Percentiles rank a stretch among this genome's conserved stretches.
These are phyloP conservation scores for Schwanniomyces vanrijiae DNA, from an alignment of 805 yeast species.

Conservation along the genomic window DNA sequence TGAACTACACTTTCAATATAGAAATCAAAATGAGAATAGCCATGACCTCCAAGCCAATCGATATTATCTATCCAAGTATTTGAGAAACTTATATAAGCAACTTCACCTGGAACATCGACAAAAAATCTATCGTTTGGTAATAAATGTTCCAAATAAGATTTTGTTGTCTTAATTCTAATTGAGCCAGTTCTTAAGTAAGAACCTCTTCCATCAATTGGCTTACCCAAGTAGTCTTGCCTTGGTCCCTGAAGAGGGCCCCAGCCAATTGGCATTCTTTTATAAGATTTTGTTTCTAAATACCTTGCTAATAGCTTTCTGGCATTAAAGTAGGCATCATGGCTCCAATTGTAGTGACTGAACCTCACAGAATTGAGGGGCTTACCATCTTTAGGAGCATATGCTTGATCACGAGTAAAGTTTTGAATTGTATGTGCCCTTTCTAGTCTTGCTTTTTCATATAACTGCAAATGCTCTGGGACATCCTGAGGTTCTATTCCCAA, in stretches of 20 bases:
- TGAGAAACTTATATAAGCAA: neutral
- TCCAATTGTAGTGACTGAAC: neutral
- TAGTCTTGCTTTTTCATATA: slow-evolving; percentile 1
- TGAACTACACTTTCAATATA: neutral
- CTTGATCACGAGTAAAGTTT: neutral
- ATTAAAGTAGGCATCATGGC: neutral
- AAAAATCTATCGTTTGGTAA: neutral
- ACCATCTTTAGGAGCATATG: neutral
- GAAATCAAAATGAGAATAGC: slow-evolving; percentile 1
- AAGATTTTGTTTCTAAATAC: neutral
- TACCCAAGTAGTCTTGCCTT: neutral
- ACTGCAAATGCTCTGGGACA: neutral
- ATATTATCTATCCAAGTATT: slow-evolving; percentile 1
- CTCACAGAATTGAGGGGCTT: neutral
- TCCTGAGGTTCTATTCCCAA: slow-evolving; percentile 1
- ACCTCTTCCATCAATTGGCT: neutral
- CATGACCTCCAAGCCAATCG: neutral
- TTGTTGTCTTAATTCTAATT: neutral
- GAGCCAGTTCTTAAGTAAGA: neutral
- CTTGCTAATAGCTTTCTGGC: neutral
- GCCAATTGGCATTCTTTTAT: slow-evolving; percentile 1
- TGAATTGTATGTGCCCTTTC: slow-evolving; percentile 1
- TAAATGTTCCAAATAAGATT: neutral
- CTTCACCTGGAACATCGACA: neutral
- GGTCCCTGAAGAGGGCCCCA: slow-evolving; percentile 1